These are phyloP conservation scores for Coniochaeta sp. DNA, from an alignment of 2,329 filamentous ascomycete genomes.

Conservation along the genomic window DNA sequence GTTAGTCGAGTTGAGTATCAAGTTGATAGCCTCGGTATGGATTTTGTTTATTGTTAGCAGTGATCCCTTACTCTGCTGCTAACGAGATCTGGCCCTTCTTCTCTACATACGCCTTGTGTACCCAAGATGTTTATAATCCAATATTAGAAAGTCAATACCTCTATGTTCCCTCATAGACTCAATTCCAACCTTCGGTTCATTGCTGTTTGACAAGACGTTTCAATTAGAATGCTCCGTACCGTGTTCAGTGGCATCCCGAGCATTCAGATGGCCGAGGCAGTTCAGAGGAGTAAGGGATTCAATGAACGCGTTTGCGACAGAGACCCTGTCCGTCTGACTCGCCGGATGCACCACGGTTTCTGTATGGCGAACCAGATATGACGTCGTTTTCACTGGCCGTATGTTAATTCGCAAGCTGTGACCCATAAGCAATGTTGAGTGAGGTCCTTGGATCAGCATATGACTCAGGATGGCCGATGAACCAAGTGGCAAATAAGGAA, in stretches of 20 bases:
- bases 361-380: too few species aligned
- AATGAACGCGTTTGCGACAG: neutral
- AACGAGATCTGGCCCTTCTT: neutral
- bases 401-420: too few species aligned
- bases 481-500: too few species aligned
- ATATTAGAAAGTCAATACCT: neutral
- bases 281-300: neutral
- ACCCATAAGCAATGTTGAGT: too few species aligned
- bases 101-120: neutral
- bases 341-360: too few species aligned
- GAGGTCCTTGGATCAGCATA: too few species aligned
- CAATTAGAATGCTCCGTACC: neutral
- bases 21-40: too few species aligned
- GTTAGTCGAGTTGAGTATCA: too few species aligned
- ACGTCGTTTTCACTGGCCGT: too few species aligned
- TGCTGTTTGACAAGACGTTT: neutral
- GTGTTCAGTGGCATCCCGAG: neutral
- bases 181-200: neutral
- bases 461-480: too few species aligned
- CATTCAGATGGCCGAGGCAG: neutral
- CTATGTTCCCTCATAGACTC: neutral
- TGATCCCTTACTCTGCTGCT: too few species aligned
- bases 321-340: neutral
- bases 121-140: neutral
- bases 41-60: too few species aligned